Base-by-base conservation (phyloP, 495 filamentous ascomycete genomes). In the Bathelium albidoporum region DNA sequence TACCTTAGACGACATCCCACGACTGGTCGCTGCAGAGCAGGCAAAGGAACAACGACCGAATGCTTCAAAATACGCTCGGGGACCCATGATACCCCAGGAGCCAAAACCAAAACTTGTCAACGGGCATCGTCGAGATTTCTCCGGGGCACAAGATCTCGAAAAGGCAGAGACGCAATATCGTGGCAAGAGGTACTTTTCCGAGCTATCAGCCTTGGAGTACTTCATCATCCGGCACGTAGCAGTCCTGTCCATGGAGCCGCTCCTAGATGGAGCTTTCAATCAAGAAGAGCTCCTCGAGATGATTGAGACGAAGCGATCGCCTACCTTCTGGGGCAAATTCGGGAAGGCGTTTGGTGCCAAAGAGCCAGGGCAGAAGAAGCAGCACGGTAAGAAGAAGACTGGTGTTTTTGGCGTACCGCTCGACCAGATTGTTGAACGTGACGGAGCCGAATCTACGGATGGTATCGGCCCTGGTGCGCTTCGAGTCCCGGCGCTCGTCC, bases 161-260 rank as follows among this genome's bases (percentile, higher is more conserved):
- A 77, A 76, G 24, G 74, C 80, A 20, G 77, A 85, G 41, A 80
- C 80, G 60, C 75, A 71, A 10, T 53, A 52, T 7, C 65, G 68
- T 16, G 65, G 63, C 31, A 91, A 93, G 72, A 86, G 85, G 65
- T 99, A 95, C 73, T 99, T 99, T 73, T 96, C 94, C 0, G 95
- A 99, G 71, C 81, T 99, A 0, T 94, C 95, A 24, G 91, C 91
- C 4, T 76, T 99, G 63, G 94, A 99, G 67, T 96, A 96, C 70
- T 97, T 99, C 74, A 97, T 96, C 70, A 88, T 99, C 61, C 85
- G 94, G 34, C 91, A 97, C 70, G 87, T 97, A 64, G 95, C 94
- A 7, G 94, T 99, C 2, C 76, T 97, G 49, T 91, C 89, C 0
- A 95, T 99, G 89, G 91, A 96, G 69, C 92, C 94, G 0, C 80